Evolutionary conservation across 139 green algal species (phyloP).

Genomic region (Astrephomene gubernaculifera): DNA sequence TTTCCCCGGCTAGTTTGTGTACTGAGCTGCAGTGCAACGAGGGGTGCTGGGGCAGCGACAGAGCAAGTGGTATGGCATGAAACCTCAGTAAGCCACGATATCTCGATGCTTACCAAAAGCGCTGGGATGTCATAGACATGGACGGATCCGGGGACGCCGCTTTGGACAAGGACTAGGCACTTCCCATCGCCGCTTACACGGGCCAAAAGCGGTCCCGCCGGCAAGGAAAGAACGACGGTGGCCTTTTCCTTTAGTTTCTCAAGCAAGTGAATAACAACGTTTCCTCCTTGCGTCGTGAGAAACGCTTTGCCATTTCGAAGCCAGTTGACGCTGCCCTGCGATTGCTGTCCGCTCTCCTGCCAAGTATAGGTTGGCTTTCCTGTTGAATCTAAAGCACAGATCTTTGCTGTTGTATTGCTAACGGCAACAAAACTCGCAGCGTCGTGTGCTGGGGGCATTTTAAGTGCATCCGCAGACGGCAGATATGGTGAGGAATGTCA

Average conservation of each 20-base stretch:
- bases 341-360: background rate
- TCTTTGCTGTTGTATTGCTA: conserved; percentile 3
- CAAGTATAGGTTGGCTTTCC: background rate
- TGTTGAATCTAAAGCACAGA: background rate
- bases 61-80: too few species aligned
- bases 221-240: background rate
- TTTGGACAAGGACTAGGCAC: conserved; percentile 1
- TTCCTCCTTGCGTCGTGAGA: conserved; percentile 2
- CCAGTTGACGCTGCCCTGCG: conserved; percentile 18
- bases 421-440: background rate
- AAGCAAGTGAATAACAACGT: background rate
- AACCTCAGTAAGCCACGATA: background rate
- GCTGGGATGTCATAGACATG: conserved; percentile 5
- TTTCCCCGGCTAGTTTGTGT: too few species aligned
- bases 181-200: conserved; percentile 23
- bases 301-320: conserved; percentile 14
- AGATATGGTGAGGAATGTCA: too few species aligned
- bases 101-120: background rate
- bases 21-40: too few species aligned
- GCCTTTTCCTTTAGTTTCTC: conserved; percentile 15
- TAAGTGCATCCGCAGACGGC: background rate
- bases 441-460: background rate
- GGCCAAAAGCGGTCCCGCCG: background rate
- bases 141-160: background rate
- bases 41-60: too few species aligned